phyloP scores from a whole-genome alignment of 164 flowering plant genomes.

The Cinnamomum micranthum region DNA sequence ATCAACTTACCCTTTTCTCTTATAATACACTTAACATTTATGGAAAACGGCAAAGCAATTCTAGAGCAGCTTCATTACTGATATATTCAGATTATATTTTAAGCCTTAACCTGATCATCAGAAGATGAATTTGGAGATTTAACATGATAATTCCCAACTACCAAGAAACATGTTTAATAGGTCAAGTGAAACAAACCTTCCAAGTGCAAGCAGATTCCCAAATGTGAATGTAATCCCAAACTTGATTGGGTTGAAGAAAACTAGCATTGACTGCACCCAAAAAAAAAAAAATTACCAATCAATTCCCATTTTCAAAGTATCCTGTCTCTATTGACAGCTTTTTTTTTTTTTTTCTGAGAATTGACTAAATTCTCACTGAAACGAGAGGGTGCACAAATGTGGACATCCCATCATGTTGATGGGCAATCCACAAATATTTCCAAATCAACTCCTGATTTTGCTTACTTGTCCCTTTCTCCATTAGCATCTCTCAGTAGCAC shows the following conservation, averaged over 20 bases:
- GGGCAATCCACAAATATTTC: no score
- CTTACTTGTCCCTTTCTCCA: no score
- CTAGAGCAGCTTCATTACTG: not conserved
- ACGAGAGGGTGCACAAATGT: no score
- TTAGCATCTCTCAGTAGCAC: no score
- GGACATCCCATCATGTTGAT: no score
- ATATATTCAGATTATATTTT: no score
- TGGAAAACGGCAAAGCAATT: not conserved
- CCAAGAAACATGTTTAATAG: not conserved
- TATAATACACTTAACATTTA: not conserved
- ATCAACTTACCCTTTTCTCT: no score
- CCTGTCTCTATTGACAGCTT: not conserved
- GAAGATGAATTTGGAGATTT: not conserved
- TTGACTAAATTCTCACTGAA: no score
- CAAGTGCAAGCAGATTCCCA: conserved; percentile 89
- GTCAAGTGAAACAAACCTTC: conserved; percentile 53
- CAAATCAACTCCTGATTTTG: no score
- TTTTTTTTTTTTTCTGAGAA: no score
- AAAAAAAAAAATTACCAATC: not conserved
- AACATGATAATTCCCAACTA: not conserved
- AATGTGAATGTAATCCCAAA: conserved; percentile 83
- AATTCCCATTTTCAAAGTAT: not conserved
- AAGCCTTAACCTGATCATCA: not conserved
- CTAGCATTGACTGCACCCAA: conserved; percentile 74
- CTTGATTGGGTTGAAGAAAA: conserved; percentile 87